Evolutionary conservation across 1,284 basidiomycete species (phyloP).

Genomic region (Pisolithus thermaeus): DNA sequence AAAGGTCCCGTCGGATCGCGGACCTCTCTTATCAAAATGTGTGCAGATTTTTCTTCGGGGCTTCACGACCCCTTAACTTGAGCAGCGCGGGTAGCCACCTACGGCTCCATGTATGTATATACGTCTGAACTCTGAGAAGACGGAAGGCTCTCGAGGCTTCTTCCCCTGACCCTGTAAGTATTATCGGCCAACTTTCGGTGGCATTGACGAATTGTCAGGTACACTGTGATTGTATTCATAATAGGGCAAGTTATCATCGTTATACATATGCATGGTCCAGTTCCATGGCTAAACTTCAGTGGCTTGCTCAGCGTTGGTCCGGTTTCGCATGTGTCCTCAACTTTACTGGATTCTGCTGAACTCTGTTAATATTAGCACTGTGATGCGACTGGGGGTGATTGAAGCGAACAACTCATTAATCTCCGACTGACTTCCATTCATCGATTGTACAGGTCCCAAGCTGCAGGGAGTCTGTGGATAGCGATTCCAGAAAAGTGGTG

Average conservation of each 20-base stretch:
- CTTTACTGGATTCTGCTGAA: not conserved
- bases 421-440: not conserved
- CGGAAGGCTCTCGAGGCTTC: too few relatives aligned
- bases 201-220: not conserved
- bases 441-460: not conserved
- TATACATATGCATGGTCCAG: not conserved
- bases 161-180: not conserved
- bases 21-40: too few relatives aligned
- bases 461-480: too few relatives aligned
- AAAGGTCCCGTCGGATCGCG: too few relatives aligned
- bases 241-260: not conserved
- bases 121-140: too few relatives aligned
- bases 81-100: not conserved
- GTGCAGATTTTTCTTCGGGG: too few relatives aligned
- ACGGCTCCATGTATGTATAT: not conserved
- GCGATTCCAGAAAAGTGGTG: too few relatives aligned
- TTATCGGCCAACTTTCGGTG: not conserved
- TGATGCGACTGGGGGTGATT: not conserved
- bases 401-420: conserved; percentile 1
- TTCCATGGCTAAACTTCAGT: not conserved
- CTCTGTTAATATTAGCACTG: not conserved
- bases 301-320: too few relatives aligned
- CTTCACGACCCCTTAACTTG: too few relatives aligned
- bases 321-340: not conserved
- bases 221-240: not conserved